phyloP scores from a whole-genome alignment of 306 rosid genomes.

The Ammopiptanthus mongolicus region DNA sequence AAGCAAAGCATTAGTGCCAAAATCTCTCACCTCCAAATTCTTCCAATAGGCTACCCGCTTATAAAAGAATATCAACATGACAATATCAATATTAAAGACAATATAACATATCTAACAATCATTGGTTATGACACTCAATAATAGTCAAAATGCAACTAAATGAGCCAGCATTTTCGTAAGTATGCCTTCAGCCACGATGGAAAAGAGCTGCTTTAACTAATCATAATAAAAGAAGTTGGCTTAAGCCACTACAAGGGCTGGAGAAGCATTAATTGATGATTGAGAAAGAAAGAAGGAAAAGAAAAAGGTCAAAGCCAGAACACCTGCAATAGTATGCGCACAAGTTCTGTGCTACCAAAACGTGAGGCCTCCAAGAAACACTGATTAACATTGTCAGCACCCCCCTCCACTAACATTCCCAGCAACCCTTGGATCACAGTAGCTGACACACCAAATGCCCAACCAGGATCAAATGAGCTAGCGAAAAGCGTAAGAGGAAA shows the following conservation, averaged over 20 bases:
- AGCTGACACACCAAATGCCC: constrained; percentile 78
- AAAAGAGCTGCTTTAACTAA: constrained; percentile 10
- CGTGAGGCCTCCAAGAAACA: constrained; percentile 93
- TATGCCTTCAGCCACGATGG: not conserved
- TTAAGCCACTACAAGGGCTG: not conserved
- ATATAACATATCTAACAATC: not conserved
- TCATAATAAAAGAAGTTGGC: not conserved
- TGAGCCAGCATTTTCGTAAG: not conserved
- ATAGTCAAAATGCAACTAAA: constrained; percentile 4
- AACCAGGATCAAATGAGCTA: constrained; percentile 76
- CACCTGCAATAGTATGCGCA: constrained; percentile 83
- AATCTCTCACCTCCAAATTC: constrained; percentile 7
- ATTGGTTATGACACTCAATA: not conserved
- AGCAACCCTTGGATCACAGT: constrained; percentile 78
- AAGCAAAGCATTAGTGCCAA: constrained; percentile 12
- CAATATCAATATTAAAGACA: not conserved
- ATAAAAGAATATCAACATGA: not conserved
- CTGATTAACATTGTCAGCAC: constrained; percentile 89
- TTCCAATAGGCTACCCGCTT: not conserved
- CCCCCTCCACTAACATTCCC: constrained; percentile 80
- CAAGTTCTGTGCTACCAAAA: constrained; percentile 89
- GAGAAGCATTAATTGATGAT: not conserved
- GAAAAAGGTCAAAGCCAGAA: not conserved
- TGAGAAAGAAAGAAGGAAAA: not conserved
- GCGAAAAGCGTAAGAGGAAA: constrained; percentile 89